A percentile compares a stretch with the other conserved stretches of the same genome.
phyloP scores from a whole-genome alignment of 1,284 basidiomycete genomes.

The Puccinia coronata region DNA sequence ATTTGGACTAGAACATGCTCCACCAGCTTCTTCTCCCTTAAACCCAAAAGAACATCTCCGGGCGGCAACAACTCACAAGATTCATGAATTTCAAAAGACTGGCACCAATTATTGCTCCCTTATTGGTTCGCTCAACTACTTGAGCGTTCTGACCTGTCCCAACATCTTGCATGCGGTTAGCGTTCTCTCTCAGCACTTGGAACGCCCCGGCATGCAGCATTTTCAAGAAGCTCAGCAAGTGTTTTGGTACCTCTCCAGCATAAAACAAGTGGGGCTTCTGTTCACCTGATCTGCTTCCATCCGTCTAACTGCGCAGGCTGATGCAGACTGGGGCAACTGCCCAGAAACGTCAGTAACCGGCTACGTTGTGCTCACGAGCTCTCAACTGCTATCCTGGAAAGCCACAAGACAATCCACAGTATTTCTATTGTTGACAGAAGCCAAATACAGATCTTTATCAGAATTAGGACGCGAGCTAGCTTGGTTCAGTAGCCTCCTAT shows the following conservation, averaged over 20 bases:
- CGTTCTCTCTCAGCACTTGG: too few relatives aligned
- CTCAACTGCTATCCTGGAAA: constrained; percentile 4
- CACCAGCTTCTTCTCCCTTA: not conserved
- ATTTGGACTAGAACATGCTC: not conserved
- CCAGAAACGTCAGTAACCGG: not conserved
- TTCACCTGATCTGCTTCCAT: not conserved
- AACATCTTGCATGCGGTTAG: constrained; percentile 20
- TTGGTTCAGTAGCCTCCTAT: not conserved
- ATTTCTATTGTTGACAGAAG: not conserved
- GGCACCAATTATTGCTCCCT: not conserved
- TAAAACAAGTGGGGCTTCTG: not conserved
- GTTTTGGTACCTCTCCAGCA: not conserved
- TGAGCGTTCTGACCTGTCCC: not conserved
- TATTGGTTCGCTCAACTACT: constrained; percentile 6
- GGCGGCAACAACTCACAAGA: not conserved
- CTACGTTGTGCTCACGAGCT: not conserved
- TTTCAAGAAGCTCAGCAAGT: not conserved
- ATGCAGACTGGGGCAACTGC: too few relatives aligned
- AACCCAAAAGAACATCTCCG: not conserved
- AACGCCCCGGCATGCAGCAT: constrained; percentile 5
- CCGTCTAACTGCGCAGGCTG: not conserved
- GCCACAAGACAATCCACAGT: not conserved
- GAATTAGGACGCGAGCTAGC: not conserved
- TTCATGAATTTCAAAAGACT: not conserved
- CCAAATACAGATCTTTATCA: not conserved